Base-by-base conservation (phyloP, 805 yeast species). In the Metschnikowia kunwiensis region DNA sequence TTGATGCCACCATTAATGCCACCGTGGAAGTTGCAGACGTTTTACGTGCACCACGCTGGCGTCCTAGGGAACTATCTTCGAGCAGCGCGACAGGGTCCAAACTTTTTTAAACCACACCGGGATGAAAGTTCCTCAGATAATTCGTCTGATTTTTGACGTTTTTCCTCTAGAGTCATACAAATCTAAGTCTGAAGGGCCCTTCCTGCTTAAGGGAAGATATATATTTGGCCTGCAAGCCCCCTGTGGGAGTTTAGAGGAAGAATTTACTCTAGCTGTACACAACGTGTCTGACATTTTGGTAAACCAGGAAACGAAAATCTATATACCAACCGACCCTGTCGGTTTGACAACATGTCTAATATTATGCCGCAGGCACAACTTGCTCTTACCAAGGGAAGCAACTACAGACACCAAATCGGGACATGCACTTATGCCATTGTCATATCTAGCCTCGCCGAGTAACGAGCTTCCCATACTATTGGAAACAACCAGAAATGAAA, bases 241-340 rank as follows among this genome's bases (percentile, higher is more conserved):
- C 10, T 18, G 21, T 13, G 20, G 16, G 12, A 20, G 20, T 13
- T 11, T 13, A 14, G 25, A 30, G 22, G 24, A 25, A n/a, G 12
- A 30, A 12, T 78, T 79, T 57, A 65, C 68, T 21, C 51, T 81
- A 14, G 83, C 79, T 1, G 79, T 77, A 1, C 78, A 75, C 50
- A 73, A 72, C 46, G 61, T 74, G 14, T 30, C n/a, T n/a, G n/a
- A n/a, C n/a, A n/a, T n/a, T n/a, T n/a, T n/a, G n/a, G n/a, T n/a
- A n/a, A n/a, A n/a, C n/a, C n/a, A 14, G 14, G 26, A 11, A 12
- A 24, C n/a, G 12, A 24, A 3, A 24, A 11, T 57, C 23, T 49
- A 57, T 12, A 47, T 75, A 1, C 78, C 86, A 1, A 65, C 75
- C 0, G 88, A 82, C 47, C 87, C 87, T 0, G 51, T 71, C 10